These are phyloP conservation scores for Mucor velutinosus DNA, from an alignment of 371 early-diverging fungal species.

Conservation along the genomic window DNA sequence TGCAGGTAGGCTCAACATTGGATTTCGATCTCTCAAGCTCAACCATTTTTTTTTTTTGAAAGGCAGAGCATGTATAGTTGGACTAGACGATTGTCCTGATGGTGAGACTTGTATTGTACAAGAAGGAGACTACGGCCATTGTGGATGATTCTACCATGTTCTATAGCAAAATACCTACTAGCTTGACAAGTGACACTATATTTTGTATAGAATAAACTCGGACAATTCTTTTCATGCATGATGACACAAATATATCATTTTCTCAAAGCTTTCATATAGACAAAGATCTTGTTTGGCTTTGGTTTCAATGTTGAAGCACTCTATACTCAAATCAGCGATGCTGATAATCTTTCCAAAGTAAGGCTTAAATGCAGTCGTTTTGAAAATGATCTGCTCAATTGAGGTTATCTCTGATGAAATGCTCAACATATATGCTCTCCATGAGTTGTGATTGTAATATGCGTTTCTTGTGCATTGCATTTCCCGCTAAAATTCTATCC, in stretches of 20 bases:
- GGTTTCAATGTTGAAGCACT: no score
- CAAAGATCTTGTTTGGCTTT: no score
- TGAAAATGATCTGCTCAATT: no score
- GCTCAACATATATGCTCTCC: no score
- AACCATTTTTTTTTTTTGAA: neutral
- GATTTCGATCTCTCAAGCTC: neutral
- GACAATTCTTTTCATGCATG: neutral
- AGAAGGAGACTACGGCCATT: conserved; percentile 21
- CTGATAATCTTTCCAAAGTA: no score
- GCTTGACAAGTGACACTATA: neutral
- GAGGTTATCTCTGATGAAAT: no score
- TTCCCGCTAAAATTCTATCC: no score
- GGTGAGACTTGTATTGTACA: conserved; percentile 16
- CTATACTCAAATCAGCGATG: no score
- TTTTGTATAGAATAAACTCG: neutral
- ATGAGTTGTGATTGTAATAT: no score
- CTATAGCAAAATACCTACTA: neutral
- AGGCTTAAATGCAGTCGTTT: no score
- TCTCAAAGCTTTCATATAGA: no score
- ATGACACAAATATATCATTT: neutral
- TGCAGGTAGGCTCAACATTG: neutral
- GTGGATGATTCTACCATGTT: conserved; percentile 3
- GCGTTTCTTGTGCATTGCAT: no score
- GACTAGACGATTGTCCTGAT: conserved; percentile 26
- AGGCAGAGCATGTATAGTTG: conserved; percentile 19